phyloP scores from a whole-genome alignment of 148 eudicot genomes.

The Camellia granthamiana region DNA sequence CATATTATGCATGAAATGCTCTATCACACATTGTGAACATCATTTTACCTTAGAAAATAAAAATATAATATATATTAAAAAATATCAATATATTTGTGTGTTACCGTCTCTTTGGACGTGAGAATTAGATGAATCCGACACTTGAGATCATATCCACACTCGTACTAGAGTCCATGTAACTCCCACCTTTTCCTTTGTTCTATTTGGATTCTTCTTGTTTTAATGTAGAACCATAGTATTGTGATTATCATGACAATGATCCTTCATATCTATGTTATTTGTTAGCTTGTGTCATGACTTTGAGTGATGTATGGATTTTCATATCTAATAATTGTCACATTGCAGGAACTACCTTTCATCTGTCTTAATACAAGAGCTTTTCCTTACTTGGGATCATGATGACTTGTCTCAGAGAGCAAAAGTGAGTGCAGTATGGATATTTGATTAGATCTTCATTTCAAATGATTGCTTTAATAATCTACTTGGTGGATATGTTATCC shows the following conservation, averaged over 20 bases:
- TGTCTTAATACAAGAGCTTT: constrained; percentile 90
- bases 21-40: too few species aligned
- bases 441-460: neutral
- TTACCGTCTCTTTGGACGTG: too few species aligned
- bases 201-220: too few species aligned
- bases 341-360: constrained; percentile 97
- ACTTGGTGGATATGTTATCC: neutral
- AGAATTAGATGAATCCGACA: too few species aligned
- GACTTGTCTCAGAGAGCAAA: constrained; percentile 83
- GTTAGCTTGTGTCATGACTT: neutral
- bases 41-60: too few species aligned
- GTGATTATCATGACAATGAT: neutral
- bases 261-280: neutral
- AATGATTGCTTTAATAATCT: neutral
- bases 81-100: too few species aligned
- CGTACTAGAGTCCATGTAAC: too few species aligned
- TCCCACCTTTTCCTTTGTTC: too few species aligned
- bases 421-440: constrained; percentile 42
- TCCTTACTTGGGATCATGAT: constrained; percentile 97
- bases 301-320: neutral
- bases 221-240: neutral
- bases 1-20: too few species aligned
- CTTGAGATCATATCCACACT: too few species aligned
- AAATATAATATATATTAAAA: too few species aligned
- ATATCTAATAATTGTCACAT: neutral